Conservation (phyloP, 805 yeast genomes). For the Cyberlindnera meyerae region DNA sequence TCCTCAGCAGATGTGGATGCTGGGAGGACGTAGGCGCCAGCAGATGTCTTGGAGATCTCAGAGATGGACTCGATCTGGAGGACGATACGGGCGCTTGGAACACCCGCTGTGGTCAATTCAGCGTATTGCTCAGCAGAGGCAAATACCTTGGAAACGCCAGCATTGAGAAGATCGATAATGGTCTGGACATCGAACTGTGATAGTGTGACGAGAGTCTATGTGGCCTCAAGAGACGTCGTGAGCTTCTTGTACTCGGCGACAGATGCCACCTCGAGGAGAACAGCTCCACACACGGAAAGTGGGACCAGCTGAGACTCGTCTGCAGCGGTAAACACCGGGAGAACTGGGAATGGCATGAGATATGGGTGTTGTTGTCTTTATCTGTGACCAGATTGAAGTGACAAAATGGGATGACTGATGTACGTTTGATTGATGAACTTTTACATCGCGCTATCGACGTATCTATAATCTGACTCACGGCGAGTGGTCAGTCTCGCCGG, state of each 20-base stretch:
- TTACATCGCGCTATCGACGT: too few species aligned
- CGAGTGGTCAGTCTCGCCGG: too few species aligned
- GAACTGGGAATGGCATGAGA: slow-evolving; percentile 38
- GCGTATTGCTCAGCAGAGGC: slow-evolving; percentile 29
- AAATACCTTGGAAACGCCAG: slow-evolving; percentile 50
- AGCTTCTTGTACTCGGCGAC: slow-evolving; percentile 12
- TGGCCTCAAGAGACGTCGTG: slow-evolving; percentile 11
- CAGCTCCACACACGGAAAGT: slow-evolving; percentile 26
- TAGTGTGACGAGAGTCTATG: slow-evolving; percentile 25
- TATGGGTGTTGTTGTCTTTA: too few species aligned
- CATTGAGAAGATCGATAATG: slow-evolving; percentile 50
- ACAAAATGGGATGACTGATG: too few species aligned
- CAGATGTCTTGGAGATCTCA: slow-evolving; percentile 8
- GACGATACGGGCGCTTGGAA: slow-evolving; percentile 35
- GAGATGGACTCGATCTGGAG: slow-evolving; percentile 7
- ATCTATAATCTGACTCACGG: too few species aligned
- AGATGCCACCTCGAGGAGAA: slow-evolving; percentile 19
- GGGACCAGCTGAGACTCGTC: slow-evolving; percentile 6
- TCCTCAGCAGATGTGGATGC: slow-evolving; percentile 20
- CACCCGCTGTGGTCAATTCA: slow-evolving; percentile 39
- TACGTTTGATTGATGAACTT: too few species aligned
- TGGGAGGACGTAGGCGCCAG: slow-evolving; percentile 18
- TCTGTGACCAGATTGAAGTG: too few species aligned
- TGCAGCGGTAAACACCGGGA: slow-evolving; percentile 28
- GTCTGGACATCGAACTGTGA: slow-evolving; percentile 35